Evolutionary conservation across 192 early-diverging fungal species (phyloP).

Genomic region (Lunasporangiospora selenospora): DNA sequence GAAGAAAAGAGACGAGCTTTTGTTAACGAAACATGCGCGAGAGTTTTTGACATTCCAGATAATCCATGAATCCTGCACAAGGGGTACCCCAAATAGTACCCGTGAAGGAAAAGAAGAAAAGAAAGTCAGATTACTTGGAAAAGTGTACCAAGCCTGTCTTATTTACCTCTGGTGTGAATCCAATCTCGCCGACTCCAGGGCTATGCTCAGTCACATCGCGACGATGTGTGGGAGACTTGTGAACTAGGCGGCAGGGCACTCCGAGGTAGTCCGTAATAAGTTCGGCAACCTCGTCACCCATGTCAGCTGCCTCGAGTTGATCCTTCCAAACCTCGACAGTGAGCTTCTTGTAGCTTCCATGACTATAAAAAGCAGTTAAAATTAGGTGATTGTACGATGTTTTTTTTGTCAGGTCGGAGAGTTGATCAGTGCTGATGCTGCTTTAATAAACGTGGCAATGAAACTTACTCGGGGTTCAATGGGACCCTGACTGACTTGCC

Average conservation of each 20-base stretch:
- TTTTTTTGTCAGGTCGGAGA: background rate
- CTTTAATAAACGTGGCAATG: background rate
- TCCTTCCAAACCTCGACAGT: slow-evolving; percentile 50
- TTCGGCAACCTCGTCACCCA: slow-evolving; percentile 66
- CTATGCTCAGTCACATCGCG: slow-evolving; percentile 55
- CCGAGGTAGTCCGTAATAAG: slow-evolving; percentile 65
- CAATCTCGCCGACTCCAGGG: slow-evolving; percentile 46
- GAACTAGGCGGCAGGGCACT: slow-evolving; percentile 45
- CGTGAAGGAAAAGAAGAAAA: no score
- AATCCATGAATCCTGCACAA: no score
- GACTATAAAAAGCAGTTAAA: slow-evolving; percentile 2
- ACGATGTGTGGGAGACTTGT: slow-evolving; percentile 53
- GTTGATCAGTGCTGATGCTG: background rate
- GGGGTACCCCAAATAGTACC: no score
- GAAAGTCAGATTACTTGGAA: no score
- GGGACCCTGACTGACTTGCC: slow-evolving; percentile 35
- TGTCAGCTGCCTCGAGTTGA: slow-evolving; percentile 56
- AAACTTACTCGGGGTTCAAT: slow-evolving; percentile 37
- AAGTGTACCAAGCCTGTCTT: no score
- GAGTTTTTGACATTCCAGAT: no score
- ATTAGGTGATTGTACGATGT: background rate
- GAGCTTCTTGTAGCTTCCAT: slow-evolving; percentile 17
- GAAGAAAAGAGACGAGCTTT: no score
- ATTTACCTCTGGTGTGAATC: slow-evolving; percentile 30
- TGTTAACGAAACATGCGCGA: no score